Base-by-base conservation (phyloP, 306 rosid genomes). In the Glycyrrhiza uralensis region DNA sequence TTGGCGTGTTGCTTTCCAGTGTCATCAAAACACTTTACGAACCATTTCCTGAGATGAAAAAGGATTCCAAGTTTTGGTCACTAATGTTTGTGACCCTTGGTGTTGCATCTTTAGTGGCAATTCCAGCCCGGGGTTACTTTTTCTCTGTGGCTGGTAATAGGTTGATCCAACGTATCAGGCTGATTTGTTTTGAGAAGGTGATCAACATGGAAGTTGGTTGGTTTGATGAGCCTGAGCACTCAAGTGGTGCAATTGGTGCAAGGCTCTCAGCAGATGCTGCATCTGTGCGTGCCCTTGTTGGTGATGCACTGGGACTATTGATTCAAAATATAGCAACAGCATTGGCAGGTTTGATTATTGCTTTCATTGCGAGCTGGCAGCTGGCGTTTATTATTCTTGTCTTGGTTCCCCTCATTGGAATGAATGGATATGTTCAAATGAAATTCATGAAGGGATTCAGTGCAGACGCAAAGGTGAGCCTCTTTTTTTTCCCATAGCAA, bases 201-300 rank as follows among this genome's bases (percentile, higher is more conserved):
- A 87, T 92, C 26, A 76, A 60, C 73, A 92, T 85, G 96, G 98
- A 92, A 55, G 87, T 90, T 13, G 78, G 91, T 42, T 92, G 98
- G 98, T 92, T 92, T 35, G 96, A 92, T 82, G 95, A 86, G 76
- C 87, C 96, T 29, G 87, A 79, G 44, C 79, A 92, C 79, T 88
- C 98, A 1, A 92, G 98, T 3, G 98, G 96, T 7, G 72, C 80
- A 1, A 28, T 92, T 70, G 98, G 98, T 50, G 88, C 98, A 3
- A 86, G 95, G 82, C 92, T 92, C 44, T 90, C 98, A 6, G 82
- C 91, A 2, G 98, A 92, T 76, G 96, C 98, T 35, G 92, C 98
- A 13, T 55, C 79, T 0, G 95, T 92, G 11, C 88, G 98, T 0
- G 88, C 96, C 22, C 80, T 92, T 42, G 94, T 92, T 30, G 96